Base-by-base conservation (phyloP, 139 green algal species). In the Deuterostichococcus epilithicus region DNA sequence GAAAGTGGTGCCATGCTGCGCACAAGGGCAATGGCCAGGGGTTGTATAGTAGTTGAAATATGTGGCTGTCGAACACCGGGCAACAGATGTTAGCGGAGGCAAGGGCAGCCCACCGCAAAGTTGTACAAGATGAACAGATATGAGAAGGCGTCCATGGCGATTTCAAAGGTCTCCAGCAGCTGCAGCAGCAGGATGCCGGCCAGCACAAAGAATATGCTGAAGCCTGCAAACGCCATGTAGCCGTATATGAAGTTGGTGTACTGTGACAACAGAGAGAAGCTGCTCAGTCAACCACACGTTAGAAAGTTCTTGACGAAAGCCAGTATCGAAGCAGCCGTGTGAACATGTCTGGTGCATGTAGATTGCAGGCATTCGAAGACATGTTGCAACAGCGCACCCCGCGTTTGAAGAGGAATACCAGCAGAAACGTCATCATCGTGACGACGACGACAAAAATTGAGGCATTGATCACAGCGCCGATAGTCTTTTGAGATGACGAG, bases 211-310 rank as follows among this genome's bases (percentile, higher is more conserved):
- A 98, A 97, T 47, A 98, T 94, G 82, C 88, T 89, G 76, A 98
- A 94, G 65, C 92, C 89, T 0, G 92, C 87, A 81, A 98, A 97
- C 1, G 83, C 92, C 92, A 99, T 97, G 88, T 98, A 99, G 5
- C 67, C 90, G 70, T 91, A 97, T 18, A 99, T 98, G 39, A 92
- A 34, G 22, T 84, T 85, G 73, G 89, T 88, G 73, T 87, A 97
- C 91, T 95, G 87, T 72, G 81, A 38, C n/a, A 63, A 42, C 33
- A n/a, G 25, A 65, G 3, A 28, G 23, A 20, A 58, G 35, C 20
- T 35, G 32, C 15, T 35, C 37, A 59, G 28, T 73, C 68, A 32
- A 10, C 66, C 28, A n/a, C 60, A 33, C 32, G n/a, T 28, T 10
- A 42, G 63, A 70, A 70, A 8, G 63, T 26, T 33, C 8, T 26